phyloP scores from a whole-genome alignment of 139 green algal species.

The Tetradesmus lagerheimii region DNA sequence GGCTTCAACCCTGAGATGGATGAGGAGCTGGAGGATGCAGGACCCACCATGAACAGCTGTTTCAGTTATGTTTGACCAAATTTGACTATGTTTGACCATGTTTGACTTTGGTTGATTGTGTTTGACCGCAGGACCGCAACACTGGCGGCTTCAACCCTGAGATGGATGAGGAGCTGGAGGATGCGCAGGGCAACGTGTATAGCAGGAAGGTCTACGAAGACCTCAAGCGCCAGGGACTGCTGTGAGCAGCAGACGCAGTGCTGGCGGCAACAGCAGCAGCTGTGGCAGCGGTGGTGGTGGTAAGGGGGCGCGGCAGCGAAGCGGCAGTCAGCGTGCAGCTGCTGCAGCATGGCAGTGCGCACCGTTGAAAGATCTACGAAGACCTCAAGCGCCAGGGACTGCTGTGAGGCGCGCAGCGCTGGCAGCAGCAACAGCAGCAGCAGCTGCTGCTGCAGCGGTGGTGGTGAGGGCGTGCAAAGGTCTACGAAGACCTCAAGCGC shows the following conservation, averaged over 20 bases:
- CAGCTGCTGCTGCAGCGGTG: constrained; percentile 25
- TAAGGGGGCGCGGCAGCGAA: constrained; percentile 70
- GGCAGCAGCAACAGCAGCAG: background rate
- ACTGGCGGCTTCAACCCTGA: constrained; percentile 80
- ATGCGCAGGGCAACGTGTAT: constrained; percentile 94
- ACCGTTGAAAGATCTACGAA: constrained; percentile 77
- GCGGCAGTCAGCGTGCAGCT: no score
- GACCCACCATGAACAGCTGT: no score
- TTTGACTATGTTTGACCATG: background rate
- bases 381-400: constrained; percentile 92
- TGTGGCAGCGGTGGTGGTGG: no score
- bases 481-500: constrained; percentile 87
- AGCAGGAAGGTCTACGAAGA: constrained; percentile 91
- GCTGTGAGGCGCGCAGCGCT: constrained; percentile 62
- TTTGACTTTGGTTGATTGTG: background rate
- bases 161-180: constrained; percentile 74
- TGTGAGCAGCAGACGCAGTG: constrained; percentile 70
- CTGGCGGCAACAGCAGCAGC: background rate
- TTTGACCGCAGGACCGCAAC: constrained; percentile 64
- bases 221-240: constrained; percentile 90
- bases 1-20: constrained; percentile 81
- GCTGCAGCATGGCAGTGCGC: no score
- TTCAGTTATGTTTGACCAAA: no score
- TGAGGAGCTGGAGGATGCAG: constrained; percentile 77
- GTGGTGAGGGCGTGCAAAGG: constrained; percentile 90